Conservation (phyloP, 441 rosid genomes). For the Dalechampia spathulata region DNA sequence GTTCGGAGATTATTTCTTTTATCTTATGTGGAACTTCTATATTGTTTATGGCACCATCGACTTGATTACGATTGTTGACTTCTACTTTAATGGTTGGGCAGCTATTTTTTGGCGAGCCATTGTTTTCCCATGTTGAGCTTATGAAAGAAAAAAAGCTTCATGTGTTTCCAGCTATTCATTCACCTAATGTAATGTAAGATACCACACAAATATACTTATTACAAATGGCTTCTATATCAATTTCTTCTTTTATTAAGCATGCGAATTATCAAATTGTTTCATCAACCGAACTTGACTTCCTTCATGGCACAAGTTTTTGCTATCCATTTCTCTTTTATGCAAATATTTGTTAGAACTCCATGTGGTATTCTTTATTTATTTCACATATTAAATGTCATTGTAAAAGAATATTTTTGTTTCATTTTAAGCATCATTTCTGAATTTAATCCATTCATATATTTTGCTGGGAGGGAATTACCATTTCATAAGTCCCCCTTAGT, state of each 20-base stretch:
- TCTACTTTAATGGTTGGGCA: slow-evolving; percentile 30
- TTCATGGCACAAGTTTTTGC: too few relatives aligned
- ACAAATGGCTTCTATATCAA: too few relatives aligned
- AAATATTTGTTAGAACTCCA: too few relatives aligned
- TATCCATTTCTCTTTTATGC: too few relatives aligned
- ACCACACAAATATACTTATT: neutral
- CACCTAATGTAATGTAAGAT: slow-evolving; percentile 71
- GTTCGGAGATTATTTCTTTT: neutral
- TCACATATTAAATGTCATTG: too few relatives aligned
- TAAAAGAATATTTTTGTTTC: too few relatives aligned
- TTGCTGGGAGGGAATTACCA: neutral
- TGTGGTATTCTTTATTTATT: too few relatives aligned
- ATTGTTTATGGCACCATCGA: neutral
- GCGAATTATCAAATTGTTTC: neutral
- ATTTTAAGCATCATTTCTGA: too few relatives aligned
- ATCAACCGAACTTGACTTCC: neutral
- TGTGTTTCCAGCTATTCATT: slow-evolving; percentile 65
- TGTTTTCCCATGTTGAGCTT: slow-evolving; percentile 57
- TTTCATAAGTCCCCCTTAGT: too few relatives aligned
- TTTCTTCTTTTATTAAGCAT: neutral
- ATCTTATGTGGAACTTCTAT: neutral
- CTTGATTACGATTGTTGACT: slow-evolving; percentile 4
- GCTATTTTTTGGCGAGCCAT: slow-evolving; percentile 75
- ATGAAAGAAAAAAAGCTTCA: slow-evolving; percentile 55
- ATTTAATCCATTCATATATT: too few relatives aligned